These are phyloP conservation scores for Carex sylvatica DNA, from an alignment of 202 grass and related monocot genomes.

Conservation along the genomic window DNA sequence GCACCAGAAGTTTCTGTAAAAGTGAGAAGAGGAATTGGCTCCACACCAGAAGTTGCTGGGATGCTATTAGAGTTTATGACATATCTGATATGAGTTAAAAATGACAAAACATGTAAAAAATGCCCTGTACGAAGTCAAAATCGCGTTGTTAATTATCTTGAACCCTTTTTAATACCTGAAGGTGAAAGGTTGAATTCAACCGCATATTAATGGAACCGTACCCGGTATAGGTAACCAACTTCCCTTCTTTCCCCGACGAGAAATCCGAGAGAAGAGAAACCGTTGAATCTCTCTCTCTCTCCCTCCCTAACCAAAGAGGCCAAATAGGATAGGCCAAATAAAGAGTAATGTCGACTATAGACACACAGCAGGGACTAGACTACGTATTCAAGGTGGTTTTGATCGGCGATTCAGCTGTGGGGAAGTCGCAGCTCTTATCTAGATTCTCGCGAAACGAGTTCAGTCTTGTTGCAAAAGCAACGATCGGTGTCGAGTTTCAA, in stretches of 20 bases:
- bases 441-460: slow-evolving; percentile 30
- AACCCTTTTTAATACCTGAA: not conserved
- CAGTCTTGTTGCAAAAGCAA: slow-evolving; percentile 30
- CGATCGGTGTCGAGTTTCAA: slow-evolving; percentile 32
- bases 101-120: no score
- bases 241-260: not conserved
- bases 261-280: not conserved
- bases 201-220: not conserved
- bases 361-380: slow-evolving; percentile 12
- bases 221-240: not conserved
- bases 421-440: slow-evolving; percentile 32
- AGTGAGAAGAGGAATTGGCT: no score
- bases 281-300: not conserved
- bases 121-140: no score
- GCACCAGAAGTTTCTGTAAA: no score
- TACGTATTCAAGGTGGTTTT: slow-evolving; percentile 40
- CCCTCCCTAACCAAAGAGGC: not conserved
- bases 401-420: slow-evolving; percentile 18
- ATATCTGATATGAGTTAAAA: no score
- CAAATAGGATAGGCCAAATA: not conserved
- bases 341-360: slow-evolving; percentile 17
- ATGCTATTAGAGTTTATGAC: no score
- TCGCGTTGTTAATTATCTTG: no score
- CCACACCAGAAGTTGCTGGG: no score
- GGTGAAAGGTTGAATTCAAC: not conserved